phyloP scores from a whole-genome alignment of 257 asterid species.

The Nicotiana otophora region DNA sequence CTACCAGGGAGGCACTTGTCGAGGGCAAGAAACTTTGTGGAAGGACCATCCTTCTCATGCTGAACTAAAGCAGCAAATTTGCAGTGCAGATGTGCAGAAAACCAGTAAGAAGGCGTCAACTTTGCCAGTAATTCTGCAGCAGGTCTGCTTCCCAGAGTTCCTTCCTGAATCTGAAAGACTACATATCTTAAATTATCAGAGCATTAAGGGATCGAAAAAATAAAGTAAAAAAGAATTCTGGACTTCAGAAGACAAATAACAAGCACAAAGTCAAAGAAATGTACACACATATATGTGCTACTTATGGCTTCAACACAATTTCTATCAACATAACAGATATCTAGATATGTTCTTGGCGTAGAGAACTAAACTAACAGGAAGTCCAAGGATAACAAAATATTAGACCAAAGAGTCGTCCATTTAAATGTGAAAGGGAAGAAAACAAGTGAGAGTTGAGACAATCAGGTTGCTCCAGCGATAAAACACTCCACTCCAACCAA shows the following conservation, averaged over 20 bases:
- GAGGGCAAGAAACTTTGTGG: constrained; percentile 48
- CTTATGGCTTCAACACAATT: background rate
- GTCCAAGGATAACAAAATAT: background rate
- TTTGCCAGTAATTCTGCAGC: constrained; percentile 76
- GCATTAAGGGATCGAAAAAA: background rate
- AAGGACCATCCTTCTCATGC: constrained; percentile 62
- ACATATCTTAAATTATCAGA: constrained; percentile 14
- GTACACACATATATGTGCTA: background rate
- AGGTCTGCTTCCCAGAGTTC: constrained; percentile 82
- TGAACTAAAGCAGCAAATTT: constrained; percentile 90
- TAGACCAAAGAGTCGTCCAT: background rate
- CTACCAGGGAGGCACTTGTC: constrained; percentile 45
- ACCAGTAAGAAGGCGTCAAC: constrained; percentile 83
- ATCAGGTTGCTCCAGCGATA: background rate
- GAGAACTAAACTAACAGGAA: background rate
- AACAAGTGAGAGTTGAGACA: background rate
- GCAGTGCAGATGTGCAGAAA: constrained; percentile 97
- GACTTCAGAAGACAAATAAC: background rate
- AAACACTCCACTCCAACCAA: background rate
- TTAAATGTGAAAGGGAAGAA: background rate
- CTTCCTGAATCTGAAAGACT: constrained; percentile 50
- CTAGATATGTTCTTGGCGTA: background rate
- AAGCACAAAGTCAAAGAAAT: background rate
- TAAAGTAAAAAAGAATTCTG: background rate
- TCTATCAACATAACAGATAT: background rate